Evolutionary conservation across 495 filamentous ascomycete species (phyloP).

Genomic region (Xylaria intraflava): DNA sequence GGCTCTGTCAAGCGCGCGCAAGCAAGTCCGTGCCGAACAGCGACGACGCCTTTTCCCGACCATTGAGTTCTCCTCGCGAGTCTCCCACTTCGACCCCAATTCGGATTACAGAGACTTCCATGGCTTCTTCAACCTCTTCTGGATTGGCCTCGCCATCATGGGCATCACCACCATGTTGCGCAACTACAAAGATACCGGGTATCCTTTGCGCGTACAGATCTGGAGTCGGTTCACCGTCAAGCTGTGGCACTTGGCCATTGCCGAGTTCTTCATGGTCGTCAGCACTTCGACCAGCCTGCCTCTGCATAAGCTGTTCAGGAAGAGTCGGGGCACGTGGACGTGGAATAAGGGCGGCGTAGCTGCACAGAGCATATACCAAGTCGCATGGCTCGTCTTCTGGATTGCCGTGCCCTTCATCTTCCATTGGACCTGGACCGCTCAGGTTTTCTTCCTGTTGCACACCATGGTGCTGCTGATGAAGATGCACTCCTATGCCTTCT

Average conservation of each 20-base stretch:
- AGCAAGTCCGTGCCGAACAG: constrained; percentile 75
- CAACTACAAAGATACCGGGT: constrained; percentile 91
- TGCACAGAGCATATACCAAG: constrained; percentile 76
- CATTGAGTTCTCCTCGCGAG: constrained; percentile 83
- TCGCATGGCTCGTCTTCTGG: constrained; percentile 75
- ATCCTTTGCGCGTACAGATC: constrained; percentile 71
- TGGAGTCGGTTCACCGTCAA: constrained; percentile 83
- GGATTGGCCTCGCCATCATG: constrained; percentile 96
- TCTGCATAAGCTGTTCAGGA: constrained; percentile 60
- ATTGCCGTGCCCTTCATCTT: constrained; percentile 80
- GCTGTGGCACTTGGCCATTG: constrained; percentile 76
- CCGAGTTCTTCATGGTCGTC: constrained; percentile 76
- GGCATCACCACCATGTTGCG: constrained; percentile 83
- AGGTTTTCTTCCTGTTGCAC: constrained; percentile 91
- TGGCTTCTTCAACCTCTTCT: constrained; percentile 96
- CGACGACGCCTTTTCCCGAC: constrained; percentile 89
- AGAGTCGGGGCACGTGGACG: constrained; percentile 48
- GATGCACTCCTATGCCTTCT: constrained; percentile 96
- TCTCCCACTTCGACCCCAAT: constrained; percentile 91
- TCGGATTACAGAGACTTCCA: constrained; percentile 92
- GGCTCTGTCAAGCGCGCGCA: constrained; percentile 75
- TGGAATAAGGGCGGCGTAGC: constrained; percentile 73
- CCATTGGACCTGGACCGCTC: constrained; percentile 88
- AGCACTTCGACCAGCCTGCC: constrained; percentile 67
- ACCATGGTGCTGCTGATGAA: constrained; percentile 92